These are phyloP conservation scores for Capronia americana DNA, from an alignment of 2,329 filamentous ascomycete species.

Conservation along the genomic window DNA sequence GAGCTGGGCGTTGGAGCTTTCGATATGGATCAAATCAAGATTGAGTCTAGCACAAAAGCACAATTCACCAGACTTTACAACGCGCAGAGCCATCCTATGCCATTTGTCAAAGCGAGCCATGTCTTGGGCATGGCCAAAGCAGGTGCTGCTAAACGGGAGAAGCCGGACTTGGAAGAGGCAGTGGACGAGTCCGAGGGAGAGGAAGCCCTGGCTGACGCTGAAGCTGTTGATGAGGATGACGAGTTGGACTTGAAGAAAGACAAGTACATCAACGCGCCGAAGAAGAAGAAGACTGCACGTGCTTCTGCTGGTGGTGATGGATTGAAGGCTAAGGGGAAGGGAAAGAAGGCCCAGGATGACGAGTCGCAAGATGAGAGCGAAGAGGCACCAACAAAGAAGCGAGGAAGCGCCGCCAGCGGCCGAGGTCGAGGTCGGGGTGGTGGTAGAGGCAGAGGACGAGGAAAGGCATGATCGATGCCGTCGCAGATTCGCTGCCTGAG, in stretches of 20 bases:
- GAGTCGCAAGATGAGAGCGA: constrained; percentile 24
- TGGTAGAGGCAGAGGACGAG: constrained; percentile 32
- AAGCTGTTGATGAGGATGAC: constrained; percentile 67
- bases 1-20: constrained; percentile 90
- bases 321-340: constrained; percentile 46
- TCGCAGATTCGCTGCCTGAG: background rate
- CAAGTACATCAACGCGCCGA: constrained; percentile 93
- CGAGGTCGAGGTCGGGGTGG: constrained; percentile 24
- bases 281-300: constrained; percentile 69
- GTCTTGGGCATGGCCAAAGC: constrained; percentile 72
- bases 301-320: constrained; percentile 53
- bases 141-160: constrained; percentile 66
- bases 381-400: constrained; percentile 33
- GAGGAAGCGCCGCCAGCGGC: constrained; percentile 14
- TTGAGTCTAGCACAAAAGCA: constrained; percentile 85
- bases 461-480: constrained; percentile 2
- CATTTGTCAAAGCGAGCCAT: constrained; percentile 92
- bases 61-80: constrained; percentile 95
- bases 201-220: constrained; percentile 57
- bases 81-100: constrained; percentile 80
- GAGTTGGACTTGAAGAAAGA: constrained; percentile 89
- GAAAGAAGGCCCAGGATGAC: constrained; percentile 33
- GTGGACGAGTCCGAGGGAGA: constrained; percentile 84
- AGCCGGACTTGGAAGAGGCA: constrained; percentile 93
- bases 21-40: constrained; percentile 73